Conservation (phyloP, 2,329 filamentous ascomycete species). For the Cordyceps fumosorosea region DNA sequence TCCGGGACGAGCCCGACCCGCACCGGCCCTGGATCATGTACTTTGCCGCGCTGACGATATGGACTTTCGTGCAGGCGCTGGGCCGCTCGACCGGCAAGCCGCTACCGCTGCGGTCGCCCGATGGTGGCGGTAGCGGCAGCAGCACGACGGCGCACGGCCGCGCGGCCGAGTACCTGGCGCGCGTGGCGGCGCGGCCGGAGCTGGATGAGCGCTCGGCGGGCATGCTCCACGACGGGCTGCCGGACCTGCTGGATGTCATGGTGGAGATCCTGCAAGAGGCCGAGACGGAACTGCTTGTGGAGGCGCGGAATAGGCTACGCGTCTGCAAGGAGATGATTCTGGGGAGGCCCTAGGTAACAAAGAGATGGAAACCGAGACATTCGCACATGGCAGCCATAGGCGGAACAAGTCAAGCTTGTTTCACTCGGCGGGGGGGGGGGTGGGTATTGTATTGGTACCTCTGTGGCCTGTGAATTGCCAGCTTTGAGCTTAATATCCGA, state of each 20-base stretch:
- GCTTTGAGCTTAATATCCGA: too few relatives aligned
- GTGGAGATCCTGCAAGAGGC: slow-evolving; percentile 37
- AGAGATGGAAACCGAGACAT: not conserved
- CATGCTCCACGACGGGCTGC: slow-evolving; percentile 53
- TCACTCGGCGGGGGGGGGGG: too few relatives aligned
- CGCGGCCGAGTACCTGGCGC: slow-evolving; percentile 43
- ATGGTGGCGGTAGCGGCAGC: slow-evolving; percentile 12
- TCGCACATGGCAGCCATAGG: too few relatives aligned
- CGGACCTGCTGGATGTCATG: slow-evolving; percentile 39
- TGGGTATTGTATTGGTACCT: too few relatives aligned
- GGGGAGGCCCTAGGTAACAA: not conserved
- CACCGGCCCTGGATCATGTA: slow-evolving; percentile 90
- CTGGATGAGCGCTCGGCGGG: slow-evolving; percentile 61
- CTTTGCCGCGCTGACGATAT: slow-evolving; percentile 77
- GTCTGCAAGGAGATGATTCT: slow-evolving; percentile 44
- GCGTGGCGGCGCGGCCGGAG: slow-evolving; percentile 63
- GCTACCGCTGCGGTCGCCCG: slow-evolving; percentile 41
- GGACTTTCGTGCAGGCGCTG: slow-evolving; percentile 78
- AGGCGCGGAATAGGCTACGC: slow-evolving; percentile 64
- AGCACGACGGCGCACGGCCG: slow-evolving; percentile 25
- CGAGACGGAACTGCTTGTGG: slow-evolving; percentile 64
- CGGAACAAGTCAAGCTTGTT: too few relatives aligned
- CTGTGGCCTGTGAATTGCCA: too few relatives aligned
- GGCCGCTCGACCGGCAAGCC: slow-evolving; percentile 48
- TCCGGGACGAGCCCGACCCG: slow-evolving; percentile 70